Evolutionary conservation across 495 filamentous ascomycete genomes (phyloP), one percentile per base, ranked within the genome.

Genomic region (Xeromyces bisporus): DNA sequence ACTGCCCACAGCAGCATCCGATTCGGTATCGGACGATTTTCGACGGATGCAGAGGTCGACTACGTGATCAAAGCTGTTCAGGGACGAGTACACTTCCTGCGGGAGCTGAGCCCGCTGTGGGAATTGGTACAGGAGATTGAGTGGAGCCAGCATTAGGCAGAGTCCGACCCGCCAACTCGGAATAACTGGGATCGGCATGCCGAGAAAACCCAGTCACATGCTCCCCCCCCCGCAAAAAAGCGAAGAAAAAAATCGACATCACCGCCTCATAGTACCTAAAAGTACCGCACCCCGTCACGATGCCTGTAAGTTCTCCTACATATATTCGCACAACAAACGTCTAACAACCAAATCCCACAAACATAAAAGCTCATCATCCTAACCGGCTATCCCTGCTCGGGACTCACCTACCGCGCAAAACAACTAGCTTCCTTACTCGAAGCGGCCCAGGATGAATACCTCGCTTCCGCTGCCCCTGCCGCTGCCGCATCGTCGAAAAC

Each of bases 51-150:
- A 20, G 89, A 97, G 64, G 91, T 97, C 31, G 89, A 97, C 54
- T 97, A 97, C 45, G 89, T 97, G 16, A 59, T 97, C 32, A 92
- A 94, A 61, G 89, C 89, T 1, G 89, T 96, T 11, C 69, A 64
- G 49, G 82, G 85, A 41, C 71, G 89, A 26, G 89, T 97, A 20
- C 73, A 69, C 10, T 93, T 96, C 64, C 65, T 97, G 46, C 69
- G 89, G 42, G 89, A 97, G 64, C 64, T 99, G 48, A 93, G 84
- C 51, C 89, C 89, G 31, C 57, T 99, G 40, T 99, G 89, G 89
- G 89, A 99, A 59, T 55, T 99, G 37, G 89, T 99, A 8, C 91
- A 99, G 57, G 91, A 96, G 55, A 99, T 99, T 49, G 75, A 99
- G 58, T 99, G 89, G 89, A 89, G 77, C 42, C 83, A 92, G 59